Base-by-base conservation (phyloP, 805 yeast genomes). In the Wickerhamomyces strasburgensis region DNA sequence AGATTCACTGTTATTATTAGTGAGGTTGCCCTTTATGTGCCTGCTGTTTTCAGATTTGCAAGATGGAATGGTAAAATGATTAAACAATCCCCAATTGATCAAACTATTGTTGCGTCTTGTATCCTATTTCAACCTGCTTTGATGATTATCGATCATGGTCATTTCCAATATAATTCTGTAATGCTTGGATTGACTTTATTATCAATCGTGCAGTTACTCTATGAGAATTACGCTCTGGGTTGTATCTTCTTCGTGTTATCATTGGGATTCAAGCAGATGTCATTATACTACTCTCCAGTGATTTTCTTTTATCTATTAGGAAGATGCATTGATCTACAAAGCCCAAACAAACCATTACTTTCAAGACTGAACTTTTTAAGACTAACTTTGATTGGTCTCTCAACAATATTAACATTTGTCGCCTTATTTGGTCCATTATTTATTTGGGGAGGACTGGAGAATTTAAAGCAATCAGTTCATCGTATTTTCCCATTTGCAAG, bases 181-280 rank as follows among this genome's bases (percentile, higher is more conserved):
- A 90, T 93, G 98, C 72, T 93, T 25, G 98, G 98, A 0, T 65
- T 90, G 14, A 71, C 90, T 5, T 66, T 87, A 19, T 64, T 78
- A 37, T 71, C 95, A 0, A 63, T 93, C 29, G 75, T 73, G 36
- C 80, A 78, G 43, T 65, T 90, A 26, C 54, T 82, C 23, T 72
- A 77, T 40, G 84, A 78, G 21, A 76, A 78, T 51, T 70, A 76
- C 37, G 69, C 80, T 8, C 47, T 78, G 9, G 90, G 94, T 0
- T 78, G 95, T 4, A 59, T 84, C 2, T 78, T 82, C 64, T 93
- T 89, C 58, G 83, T 87, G 3, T 53, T 78, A 31, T 75, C 96
- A 2, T 62, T 93, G 11, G 74, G 84, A 29, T 93, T 89, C 67
- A 93, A 93, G 59, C 98, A 90, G 54, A 93, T 93, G 98, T 84